A percentile compares a stretch with the other conserved stretches of the same genome.
phyloP scores from a whole-genome alignment of 2,329 filamentous ascomycete species.

The Sclerotinia borealis region DNA sequence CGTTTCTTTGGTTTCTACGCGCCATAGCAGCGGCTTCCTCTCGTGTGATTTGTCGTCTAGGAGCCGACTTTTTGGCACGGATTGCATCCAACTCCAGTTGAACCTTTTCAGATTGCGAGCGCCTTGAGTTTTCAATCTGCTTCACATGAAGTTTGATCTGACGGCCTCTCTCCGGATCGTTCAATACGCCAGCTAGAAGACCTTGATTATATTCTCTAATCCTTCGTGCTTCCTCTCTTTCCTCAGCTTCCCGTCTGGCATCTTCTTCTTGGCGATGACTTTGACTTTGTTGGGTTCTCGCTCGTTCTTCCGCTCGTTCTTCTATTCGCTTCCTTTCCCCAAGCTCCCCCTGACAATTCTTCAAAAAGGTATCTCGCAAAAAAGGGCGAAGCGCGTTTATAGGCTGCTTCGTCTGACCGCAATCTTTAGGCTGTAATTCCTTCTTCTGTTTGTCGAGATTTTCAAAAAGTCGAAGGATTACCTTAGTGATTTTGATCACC shows the following conservation, averaged over 20 bases:
- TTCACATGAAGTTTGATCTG: neutral
- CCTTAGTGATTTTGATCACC: neutral
- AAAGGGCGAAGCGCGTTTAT: neutral
- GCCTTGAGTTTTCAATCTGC: neutral
- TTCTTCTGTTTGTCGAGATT: neutral
- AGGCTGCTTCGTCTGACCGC: neutral
- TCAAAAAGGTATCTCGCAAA: neutral
- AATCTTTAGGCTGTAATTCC: neutral
- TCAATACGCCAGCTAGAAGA: neutral
- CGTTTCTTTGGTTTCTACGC: conserved; percentile 13
- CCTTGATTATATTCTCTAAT: neutral
- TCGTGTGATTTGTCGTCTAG: conserved; percentile 14
- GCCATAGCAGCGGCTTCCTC: conserved; percentile 4
- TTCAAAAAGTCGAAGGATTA: neutral
- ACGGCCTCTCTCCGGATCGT: neutral
- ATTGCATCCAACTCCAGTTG: neutral
- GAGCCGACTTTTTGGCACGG: conserved; percentile 7
- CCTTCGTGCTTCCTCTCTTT: neutral
- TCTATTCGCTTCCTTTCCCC: neutral
- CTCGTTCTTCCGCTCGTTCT: neutral
- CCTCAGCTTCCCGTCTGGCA: neutral
- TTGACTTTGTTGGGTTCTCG: neutral
- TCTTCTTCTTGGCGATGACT: neutral
- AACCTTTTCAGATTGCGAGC: neutral
- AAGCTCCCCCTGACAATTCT: neutral